Evolutionary conservation across 306 rosid species (phyloP).

Genomic region (Gastrolobium bilobum): DNA sequence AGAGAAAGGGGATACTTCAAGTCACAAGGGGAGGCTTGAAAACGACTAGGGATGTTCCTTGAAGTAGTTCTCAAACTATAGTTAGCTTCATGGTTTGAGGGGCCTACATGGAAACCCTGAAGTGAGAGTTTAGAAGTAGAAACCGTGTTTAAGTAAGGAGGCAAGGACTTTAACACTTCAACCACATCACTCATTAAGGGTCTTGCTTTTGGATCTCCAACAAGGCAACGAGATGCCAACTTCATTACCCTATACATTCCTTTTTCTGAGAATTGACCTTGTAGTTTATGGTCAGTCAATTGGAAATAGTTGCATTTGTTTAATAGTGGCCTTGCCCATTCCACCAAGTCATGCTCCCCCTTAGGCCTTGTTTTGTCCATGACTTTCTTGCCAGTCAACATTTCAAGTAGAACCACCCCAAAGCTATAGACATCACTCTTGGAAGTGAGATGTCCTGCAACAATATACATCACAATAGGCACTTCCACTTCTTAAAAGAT

Average conservation of each 20-base stretch:
- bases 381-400: slow-evolving; percentile 67
- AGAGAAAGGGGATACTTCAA: slow-evolving; percentile 49
- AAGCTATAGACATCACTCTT: slow-evolving; percentile 82
- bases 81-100: neutral
- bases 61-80: slow-evolving; percentile 44
- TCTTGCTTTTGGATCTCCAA: slow-evolving; percentile 55
- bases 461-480: slow-evolving; percentile 25
- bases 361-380: slow-evolving; percentile 48
- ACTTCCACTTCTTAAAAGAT: too few species aligned
- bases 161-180: slow-evolving; percentile 44
- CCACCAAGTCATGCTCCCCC: slow-evolving; percentile 57
- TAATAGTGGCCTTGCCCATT: slow-evolving; percentile 61
- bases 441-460: slow-evolving; percentile 65
- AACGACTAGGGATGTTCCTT: slow-evolving; percentile 53
- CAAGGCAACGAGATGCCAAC: slow-evolving; percentile 58
- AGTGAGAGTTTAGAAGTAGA: too few species aligned
- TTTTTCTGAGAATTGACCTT: slow-evolving; percentile 59
- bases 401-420: slow-evolving; percentile 75
- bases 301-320: slow-evolving; percentile 27
- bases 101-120: slow-evolving; percentile 38
- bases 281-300: slow-evolving; percentile 63
- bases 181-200: slow-evolving; percentile 77
- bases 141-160: too few species aligned
- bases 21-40: slow-evolving; percentile 55
- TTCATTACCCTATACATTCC: slow-evolving; percentile 52